Base-by-base conservation (phyloP, 1,284 basidiomycete genomes). In the Spongiforma sp. region DNA sequence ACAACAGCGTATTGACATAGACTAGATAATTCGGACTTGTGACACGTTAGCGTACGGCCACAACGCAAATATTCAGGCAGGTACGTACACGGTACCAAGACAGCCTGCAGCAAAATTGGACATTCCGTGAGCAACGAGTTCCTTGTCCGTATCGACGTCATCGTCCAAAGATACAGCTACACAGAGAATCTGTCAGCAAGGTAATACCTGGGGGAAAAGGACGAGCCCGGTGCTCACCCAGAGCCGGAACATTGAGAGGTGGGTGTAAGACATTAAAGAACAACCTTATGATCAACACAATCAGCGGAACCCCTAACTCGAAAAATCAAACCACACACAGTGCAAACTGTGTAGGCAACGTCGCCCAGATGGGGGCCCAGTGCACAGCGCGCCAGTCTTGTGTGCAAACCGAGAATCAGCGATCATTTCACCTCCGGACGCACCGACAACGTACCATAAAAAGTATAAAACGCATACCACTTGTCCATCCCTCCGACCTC, bases 251-350 rank as follows among this genome's bases (percentile, higher is more conserved):
- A 69, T 97, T 97, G 60, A 97, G 81, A 43, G 95, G 95, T 14
- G 98, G 96, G 75, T 99, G 97, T 15, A 99, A 79, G 60, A 99
- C 90, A 67, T 98, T 95, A 78, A 97, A 96, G 76, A 96, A 96
- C 46, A 96, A 66, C 62, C 90, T 91, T 37, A 21, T 12, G 36
- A 53, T 37, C 58, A 48, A 28, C 30, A 59, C 63, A 30, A 59
- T 65, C 48, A 75, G 50, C 36, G 46, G 1, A 26, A 7, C 43
- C 19, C 10, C 12, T 59, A 56, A 52, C 15, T 5, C 19, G 9
- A 37, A 57, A 37, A n/a, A 28, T 24, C 68, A 61, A 72, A 26
- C 3, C 6, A 79, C 86, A 59, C 67, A 90, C 88, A 93, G 70
- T 19, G 91, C 92, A 62, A 94, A 85, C 70, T 94, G 92, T 1